Base-by-base conservation (phyloP, 345 rosid genomes). In the Camelina neglecta region DNA sequence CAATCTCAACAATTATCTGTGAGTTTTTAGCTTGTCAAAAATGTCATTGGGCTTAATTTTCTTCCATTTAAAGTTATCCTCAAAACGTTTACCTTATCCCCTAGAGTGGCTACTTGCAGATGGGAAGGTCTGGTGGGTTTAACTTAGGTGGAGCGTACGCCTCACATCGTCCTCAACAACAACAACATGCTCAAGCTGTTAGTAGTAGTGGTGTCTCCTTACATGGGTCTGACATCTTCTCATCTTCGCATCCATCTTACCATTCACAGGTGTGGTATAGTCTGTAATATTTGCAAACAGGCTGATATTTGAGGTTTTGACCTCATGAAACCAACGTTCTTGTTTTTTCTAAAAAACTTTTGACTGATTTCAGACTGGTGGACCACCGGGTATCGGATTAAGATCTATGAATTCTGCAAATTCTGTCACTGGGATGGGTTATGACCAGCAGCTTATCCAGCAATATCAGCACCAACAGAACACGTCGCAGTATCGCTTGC, bases 1-100 rank as follows among this genome's bases (percentile, higher is more conserved):
- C 98, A 90, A 81, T 88, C 97, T 75, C 98, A 94, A 83, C 96
- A 89, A 76, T 94, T 89, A 79, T 85, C 92, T 61, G 99, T 95
- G 81, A 84, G 98, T 79, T 51, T 26, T 26, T 54, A 35, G 66
- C 50, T 11, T 64, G 38, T 72, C 12, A 41, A 62, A 31, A 44
- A 39, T 68, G 26, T 59, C 64, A 64, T 60, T 60, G 67, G 49
- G 16, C 41, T 72, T 78, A 33, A 29, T 65, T 64, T 36, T 13
- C 64, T 39, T 59, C n/a, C 49, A 13, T 11, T 44, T 9, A 18
- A 48, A 5, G 49, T 55, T 65, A 31, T n/a, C 33, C 26, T 56
- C 62, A 67, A 62, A 60, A 51, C 15, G 6, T 62, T 49, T 11
- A 44, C 48, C 12, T 60, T 35, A 71, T 54, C 35, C 53, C 62